Conservation (phyloP, 2,329 filamentous ascomycete genomes). For the Trichoderma simmonsii region DNA sequence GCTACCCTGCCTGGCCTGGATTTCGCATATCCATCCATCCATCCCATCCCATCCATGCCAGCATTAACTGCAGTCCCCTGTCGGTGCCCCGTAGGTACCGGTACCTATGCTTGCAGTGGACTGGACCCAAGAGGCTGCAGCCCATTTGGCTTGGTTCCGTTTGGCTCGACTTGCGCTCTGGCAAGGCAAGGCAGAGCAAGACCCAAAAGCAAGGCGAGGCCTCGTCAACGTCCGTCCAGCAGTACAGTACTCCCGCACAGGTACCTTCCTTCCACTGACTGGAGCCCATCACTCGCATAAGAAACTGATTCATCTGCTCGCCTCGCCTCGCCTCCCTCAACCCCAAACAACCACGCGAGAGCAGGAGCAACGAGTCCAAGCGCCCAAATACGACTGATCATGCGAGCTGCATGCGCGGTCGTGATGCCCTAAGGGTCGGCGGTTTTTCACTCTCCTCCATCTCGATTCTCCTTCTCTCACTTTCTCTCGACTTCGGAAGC, state of each 20-base stretch:
- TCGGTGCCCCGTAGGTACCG: neutral
- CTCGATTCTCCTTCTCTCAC: neutral
- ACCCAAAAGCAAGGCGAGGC: conserved; percentile 4
- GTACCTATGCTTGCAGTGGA: neutral
- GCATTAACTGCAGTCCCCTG: neutral
- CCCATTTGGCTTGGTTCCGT: neutral
- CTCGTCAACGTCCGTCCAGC: neutral
- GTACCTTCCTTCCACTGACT: neutral
- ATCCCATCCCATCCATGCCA: neutral
- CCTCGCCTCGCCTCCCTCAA: neutral
- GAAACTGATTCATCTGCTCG: conserved; percentile 1
- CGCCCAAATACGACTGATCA: conserved; percentile 13
- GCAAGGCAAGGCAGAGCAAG: neutral
- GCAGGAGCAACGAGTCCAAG: conserved; percentile 7
- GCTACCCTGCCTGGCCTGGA: neutral
- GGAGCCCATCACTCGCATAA: conserved; percentile 13
- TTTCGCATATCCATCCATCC: neutral
- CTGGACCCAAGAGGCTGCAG: conserved; percentile 8
- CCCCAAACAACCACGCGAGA: neutral
- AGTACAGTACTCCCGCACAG: neutral
- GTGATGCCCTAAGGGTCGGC: conserved; percentile 15
- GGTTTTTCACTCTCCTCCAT: neutral
- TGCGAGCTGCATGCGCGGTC: conserved; percentile 11
- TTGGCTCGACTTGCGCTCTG: neutral
- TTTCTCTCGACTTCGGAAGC: neutral